Evolutionary conservation across 1,284 basidiomycete species (phyloP).

Genomic region (Ustilago bromivora): DNA sequence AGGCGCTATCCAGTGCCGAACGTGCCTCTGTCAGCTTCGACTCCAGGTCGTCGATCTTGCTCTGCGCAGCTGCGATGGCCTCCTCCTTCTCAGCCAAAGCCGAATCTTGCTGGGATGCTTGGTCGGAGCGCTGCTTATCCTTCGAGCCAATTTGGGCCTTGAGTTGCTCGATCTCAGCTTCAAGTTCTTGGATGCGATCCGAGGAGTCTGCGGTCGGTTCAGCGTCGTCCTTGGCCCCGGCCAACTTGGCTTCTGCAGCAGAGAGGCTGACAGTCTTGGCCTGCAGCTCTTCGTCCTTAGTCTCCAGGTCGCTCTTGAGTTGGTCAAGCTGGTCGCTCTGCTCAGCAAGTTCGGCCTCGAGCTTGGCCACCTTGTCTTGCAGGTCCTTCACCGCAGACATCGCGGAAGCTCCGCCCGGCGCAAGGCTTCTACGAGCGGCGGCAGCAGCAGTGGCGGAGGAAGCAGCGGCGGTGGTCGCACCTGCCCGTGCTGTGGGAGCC

Average conservation of each 20-base stretch:
- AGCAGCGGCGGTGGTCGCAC: conserved; percentile 10
- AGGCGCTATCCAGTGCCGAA: conserved; percentile 19
- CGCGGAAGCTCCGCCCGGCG: conserved; percentile 23
- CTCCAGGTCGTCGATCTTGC: conserved; percentile 32
- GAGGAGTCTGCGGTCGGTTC: conserved; percentile 10
- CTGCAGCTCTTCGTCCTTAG: conserved; percentile 54
- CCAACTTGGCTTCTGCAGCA: conserved; percentile 49
- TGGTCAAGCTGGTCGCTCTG: conserved; percentile 48
- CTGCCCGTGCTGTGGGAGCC: conserved; percentile 25
- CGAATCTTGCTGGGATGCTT: conserved; percentile 19
- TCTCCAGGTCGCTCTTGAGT: conserved; percentile 52
- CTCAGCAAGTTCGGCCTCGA: conserved; percentile 53
- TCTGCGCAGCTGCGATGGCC: conserved; percentile 28
- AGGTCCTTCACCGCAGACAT: conserved; percentile 41
- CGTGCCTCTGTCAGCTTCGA: conserved; percentile 25
- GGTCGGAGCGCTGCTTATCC: conserved; percentile 21
- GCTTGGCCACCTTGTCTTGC: conserved; percentile 46
- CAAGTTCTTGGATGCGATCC: conserved; percentile 32
- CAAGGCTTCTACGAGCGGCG: conserved; percentile 34
- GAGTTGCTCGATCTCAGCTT: conserved; percentile 38
- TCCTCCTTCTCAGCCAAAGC: conserved; percentile 29
- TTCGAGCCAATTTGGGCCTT: conserved; percentile 22
- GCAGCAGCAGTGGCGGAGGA: conserved; percentile 18
- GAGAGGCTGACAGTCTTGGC: conserved; percentile 51
- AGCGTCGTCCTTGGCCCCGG: conserved; percentile 17